Evolutionary conservation across 129 eudicot genomes (phyloP).

Genomic region (Ambrosia artemisiifolia): DNA sequence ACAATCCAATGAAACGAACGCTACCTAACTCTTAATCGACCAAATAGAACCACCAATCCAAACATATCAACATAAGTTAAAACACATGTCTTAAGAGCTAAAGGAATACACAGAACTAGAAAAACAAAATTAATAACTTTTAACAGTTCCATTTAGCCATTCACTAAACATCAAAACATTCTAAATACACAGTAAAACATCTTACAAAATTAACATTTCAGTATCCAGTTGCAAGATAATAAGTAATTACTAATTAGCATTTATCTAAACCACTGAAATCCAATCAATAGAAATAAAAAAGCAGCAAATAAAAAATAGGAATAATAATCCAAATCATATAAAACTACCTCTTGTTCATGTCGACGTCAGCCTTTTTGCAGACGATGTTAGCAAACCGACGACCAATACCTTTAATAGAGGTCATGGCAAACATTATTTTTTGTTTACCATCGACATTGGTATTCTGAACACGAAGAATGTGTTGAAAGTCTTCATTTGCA

Average conservation of each 20-base stretch:
- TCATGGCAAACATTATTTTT: slow-evolving; percentile 69
- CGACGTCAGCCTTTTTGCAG: slow-evolving; percentile 67
- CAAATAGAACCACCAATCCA: not conserved
- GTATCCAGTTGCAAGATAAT: too few species aligned
- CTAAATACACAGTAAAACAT: not conserved
- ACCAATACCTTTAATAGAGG: slow-evolving; percentile 67
- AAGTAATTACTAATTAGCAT: too few species aligned
- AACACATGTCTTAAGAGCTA: not conserved
- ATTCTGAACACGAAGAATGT: slow-evolving; percentile 72
- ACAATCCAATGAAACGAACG: too few species aligned
- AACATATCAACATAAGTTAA: not conserved
- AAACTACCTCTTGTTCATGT: slow-evolving; percentile 68
- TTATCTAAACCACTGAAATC: not conserved
- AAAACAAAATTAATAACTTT: not conserved
- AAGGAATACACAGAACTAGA: not conserved
- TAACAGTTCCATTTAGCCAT: not conserved
- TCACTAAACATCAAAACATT: not conserved
- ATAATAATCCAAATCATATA: not conserved
- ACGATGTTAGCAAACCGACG: slow-evolving; percentile 71
- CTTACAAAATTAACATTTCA: too few species aligned
- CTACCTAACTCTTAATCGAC: too few species aligned
- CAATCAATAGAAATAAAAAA: not conserved
- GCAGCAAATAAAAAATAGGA: not conserved
- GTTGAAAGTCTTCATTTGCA: slow-evolving; percentile 63
- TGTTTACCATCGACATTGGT: slow-evolving; percentile 69